These are phyloP conservation scores for Ustilago nuda DNA, from an alignment of 1,284 basidiomycete genomes.

Conservation along the genomic window DNA sequence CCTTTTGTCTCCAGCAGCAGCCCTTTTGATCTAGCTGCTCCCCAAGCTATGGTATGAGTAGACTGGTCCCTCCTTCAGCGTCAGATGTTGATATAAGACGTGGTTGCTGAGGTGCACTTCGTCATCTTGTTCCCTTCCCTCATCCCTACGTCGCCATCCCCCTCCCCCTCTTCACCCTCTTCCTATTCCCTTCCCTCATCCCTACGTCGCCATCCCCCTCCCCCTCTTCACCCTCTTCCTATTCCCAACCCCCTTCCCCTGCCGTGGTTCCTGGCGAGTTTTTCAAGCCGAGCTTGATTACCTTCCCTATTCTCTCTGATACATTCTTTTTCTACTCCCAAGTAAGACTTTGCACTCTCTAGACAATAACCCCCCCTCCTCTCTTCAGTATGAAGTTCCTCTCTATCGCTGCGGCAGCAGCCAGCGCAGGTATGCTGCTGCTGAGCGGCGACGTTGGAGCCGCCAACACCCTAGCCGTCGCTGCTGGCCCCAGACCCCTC, in stretches of 20 bases:
- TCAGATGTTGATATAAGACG: conserved; percentile 14
- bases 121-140: not conserved
- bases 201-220: conserved; percentile 3
- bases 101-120: not conserved
- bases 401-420: conserved; percentile 41
- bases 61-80: not conserved
- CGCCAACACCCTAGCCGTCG: conserved; percentile 20
- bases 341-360: not conserved
- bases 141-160: conserved; percentile 14
- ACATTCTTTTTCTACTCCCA: conserved; percentile 7
- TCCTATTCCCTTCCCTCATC: conserved; percentile 15
- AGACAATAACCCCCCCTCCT: not conserved
- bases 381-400: conserved; percentile 38
- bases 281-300: conserved; percentile 1
- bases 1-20: not conserved
- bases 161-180: conserved; percentile 3
- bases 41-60: not conserved
- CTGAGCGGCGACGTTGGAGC: conserved; percentile 25
- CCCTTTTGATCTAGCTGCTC: not conserved
- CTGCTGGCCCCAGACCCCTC: conserved; percentile 37
- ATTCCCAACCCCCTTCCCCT: not conserved
- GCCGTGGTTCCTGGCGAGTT: not conserved
- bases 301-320: conserved; percentile 1
- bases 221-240: conserved; percentile 8
- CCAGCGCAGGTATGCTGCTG: conserved; percentile 37